Base-by-base conservation (phyloP, 2,329 filamentous ascomycete genomes). In the Trichoderma breve region DNA sequence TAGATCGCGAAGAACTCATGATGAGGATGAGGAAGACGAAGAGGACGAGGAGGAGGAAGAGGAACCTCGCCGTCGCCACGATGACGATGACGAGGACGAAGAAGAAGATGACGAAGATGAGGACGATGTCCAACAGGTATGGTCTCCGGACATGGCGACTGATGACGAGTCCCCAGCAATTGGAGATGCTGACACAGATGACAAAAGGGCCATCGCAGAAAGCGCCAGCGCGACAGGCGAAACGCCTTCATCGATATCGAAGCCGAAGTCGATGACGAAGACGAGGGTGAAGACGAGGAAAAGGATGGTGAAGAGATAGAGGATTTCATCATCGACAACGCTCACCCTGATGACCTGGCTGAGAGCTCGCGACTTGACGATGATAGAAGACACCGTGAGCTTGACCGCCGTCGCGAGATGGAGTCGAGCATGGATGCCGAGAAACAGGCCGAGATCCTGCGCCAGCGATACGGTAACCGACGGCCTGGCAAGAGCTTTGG, bases 221-320 rank as follows among this genome's bases (percentile, higher is more conserved):
- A 98, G 82, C 92, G 95, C 72, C 91, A 91, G 81, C 90, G 89
- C 80, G 90, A 92, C 75, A 88, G 88, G 75, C 90, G 93, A 74
- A 93, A 93, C 77, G 91, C 92, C 78, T 98, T 98, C 89, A 91
- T 99, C 83, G 96, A 99, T 90, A 93, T 95, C 78, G 96, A 99
- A 86, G 96, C 96, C 81, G 96, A 98, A 83, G 96, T 99, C 76
- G 96, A 98, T 79, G 96, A 97, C 74, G 94, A 97, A 77, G 94
- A 97, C 77, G 93, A 94, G 76, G 91, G 89, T 75, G 93, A 93
- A 73, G 94, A 97, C 75, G 94, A 97, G 66, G 95, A 98, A 76
- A 94, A 97, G 76, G 94, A 97, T 70, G 90, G 93, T 72, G 91
- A 94, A 76, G 94, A 92, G 76, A 90, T 91, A 68, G 94, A 94